Percentiles rank a stretch among this genome's conserved stretches.
Conservation (phyloP, 73 alveolate species). For the Stentor roeselii region DNA sequence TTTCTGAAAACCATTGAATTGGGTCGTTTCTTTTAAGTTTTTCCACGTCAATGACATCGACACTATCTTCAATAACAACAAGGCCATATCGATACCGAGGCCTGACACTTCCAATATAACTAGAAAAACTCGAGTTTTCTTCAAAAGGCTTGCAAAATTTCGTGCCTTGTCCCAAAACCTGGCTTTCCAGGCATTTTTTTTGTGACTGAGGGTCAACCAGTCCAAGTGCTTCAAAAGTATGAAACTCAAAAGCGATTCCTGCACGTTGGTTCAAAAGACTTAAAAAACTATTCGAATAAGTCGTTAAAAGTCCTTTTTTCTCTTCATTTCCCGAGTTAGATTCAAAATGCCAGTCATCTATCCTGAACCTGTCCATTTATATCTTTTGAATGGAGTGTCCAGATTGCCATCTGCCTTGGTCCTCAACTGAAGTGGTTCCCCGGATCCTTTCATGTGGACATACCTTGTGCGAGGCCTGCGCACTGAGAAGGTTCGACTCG, state of each 20-base stretch:
- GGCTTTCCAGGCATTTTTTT: not conserved
- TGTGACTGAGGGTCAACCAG: not conserved
- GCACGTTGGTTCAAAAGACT: not conserved
- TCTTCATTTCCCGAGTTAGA: not conserved
- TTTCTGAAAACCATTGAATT: not conserved
- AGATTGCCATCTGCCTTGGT: slow-evolving; percentile 49
- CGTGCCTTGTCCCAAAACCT: not conserved
- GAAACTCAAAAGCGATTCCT: not conserved
- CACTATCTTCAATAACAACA: no score
- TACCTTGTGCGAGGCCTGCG: slow-evolving; percentile 48
- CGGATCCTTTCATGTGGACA: slow-evolving; percentile 67
- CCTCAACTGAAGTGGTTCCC: slow-evolving; percentile 49
- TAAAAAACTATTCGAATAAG: not conserved
- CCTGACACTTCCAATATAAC: not conserved
- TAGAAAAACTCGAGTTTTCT: not conserved
- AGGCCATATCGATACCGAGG: not conserved
- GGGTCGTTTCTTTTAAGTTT: not conserved
- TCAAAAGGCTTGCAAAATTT: not conserved
- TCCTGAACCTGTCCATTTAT: not conserved
- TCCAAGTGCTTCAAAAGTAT: not conserved
- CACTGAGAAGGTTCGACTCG: not conserved
- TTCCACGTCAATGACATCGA: not conserved
- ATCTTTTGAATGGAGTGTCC: slow-evolving; percentile 76
- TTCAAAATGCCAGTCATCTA: not conserved
- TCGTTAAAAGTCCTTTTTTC: no score